phyloP scores from a whole-genome alignment of 2,329 filamentous ascomycete species.

The Aspergillus chevalieri region DNA sequence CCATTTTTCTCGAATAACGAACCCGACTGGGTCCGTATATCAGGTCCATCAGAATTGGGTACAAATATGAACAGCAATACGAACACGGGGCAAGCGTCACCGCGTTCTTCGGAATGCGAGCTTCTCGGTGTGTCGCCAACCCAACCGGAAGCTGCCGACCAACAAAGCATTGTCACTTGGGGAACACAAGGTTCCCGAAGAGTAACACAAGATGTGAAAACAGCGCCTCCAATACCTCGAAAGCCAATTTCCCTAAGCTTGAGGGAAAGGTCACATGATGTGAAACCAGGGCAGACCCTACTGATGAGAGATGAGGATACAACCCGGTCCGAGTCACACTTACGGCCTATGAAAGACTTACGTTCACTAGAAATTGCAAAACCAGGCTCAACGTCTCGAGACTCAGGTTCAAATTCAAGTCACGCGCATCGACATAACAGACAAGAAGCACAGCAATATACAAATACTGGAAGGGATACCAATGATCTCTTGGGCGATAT shows the following conservation, averaged over 20 bases:
- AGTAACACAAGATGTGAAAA: conserved; percentile 15
- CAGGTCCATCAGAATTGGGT: not conserved
- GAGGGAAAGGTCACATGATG: not conserved
- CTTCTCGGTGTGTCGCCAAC: not conserved
- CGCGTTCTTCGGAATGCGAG: not conserved
- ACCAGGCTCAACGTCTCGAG: not conserved
- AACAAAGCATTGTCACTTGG: not conserved
- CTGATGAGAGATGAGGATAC: not conserved
- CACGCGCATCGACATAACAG: not conserved
- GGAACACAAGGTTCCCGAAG: not conserved
- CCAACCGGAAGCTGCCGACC: not conserved
- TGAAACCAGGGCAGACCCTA: not conserved
- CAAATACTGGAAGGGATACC: not conserved
- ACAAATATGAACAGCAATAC: not conserved
- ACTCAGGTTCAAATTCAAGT: not conserved
- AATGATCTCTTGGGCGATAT: conserved; percentile 21
- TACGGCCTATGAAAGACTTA: not conserved
- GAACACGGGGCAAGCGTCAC: not conserved
- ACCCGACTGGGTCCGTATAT: conserved; percentile 69
- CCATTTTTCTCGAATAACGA: conserved; percentile 71
- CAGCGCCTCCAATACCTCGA: conserved; percentile 54
- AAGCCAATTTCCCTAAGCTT: conserved; percentile 49
- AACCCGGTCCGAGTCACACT: not conserved
- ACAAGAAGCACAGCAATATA: not conserved
- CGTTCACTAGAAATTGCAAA: not conserved